phyloP scores from a whole-genome alignment of 164 flowering plant species.

The Umbilicus rupestris region DNA sequence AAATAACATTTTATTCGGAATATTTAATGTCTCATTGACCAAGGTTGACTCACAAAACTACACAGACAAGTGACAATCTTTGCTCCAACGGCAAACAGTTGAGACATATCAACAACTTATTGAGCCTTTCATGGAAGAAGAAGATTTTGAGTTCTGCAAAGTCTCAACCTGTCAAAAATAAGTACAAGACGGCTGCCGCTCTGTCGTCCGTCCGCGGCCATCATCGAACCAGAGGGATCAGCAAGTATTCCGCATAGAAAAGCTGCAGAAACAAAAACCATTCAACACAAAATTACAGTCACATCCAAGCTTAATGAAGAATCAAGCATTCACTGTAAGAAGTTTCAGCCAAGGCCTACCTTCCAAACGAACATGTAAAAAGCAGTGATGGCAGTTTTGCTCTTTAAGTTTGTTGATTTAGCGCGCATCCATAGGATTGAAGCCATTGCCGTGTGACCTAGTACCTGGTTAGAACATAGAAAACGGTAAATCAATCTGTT shows the following conservation, averaged over 20 bases:
- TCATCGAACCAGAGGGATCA: conserved; percentile 47
- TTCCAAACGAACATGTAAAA: conserved; percentile 95
- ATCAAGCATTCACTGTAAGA: background rate
- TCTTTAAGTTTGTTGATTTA: conserved; percentile 48
- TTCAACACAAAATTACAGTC: background rate
- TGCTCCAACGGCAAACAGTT: background rate
- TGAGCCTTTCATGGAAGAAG: background rate
- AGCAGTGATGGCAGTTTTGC: conserved; percentile 64
- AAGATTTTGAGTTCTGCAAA: background rate
- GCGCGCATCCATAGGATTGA: conserved; percentile 57
- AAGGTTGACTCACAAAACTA: background rate
- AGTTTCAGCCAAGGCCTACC: conserved; percentile 27
- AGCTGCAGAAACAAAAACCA: conserved; percentile 27
- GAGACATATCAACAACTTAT: background rate
- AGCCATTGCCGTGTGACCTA: conserved; percentile 56
- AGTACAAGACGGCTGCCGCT: background rate
- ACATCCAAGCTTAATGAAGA: too few relatives aligned
- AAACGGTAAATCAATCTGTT: background rate
- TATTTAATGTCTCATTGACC: background rate
- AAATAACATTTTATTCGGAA: background rate
- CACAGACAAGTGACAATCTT: background rate
- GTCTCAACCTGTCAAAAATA: background rate
- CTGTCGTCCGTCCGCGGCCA: background rate
- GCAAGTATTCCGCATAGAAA: conserved; percentile 47
- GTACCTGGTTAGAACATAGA: conserved; percentile 25